Conservation (phyloP, 306 rosid genomes). For the Urtica urens region DNA sequence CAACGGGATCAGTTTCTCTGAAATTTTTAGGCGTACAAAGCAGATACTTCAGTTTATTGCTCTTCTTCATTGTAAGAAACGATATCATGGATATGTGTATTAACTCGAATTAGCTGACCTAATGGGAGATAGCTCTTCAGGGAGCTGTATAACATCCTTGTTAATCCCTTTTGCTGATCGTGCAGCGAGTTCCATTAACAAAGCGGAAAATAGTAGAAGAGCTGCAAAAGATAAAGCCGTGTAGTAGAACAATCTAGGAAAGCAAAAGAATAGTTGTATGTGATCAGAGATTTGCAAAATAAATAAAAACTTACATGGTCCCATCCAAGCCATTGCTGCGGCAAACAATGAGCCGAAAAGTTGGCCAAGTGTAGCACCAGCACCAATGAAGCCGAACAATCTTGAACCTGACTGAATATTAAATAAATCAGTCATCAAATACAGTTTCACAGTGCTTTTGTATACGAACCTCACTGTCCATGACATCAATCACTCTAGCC, state of each 20-base stretch:
- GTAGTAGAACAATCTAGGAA: conserved; percentile 4
- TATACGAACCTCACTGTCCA: conserved; percentile 70
- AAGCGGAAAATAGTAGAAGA: conserved; percentile 77
- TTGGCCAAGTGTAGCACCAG: conserved; percentile 99
- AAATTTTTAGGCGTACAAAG: background rate
- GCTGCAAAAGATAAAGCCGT: conserved; percentile 29
- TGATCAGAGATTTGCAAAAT: conserved; percentile 10
- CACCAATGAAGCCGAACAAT: conserved; percentile 94
- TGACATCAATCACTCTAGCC: conserved; percentile 91
- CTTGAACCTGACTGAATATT: conserved; percentile 98
- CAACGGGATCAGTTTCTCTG: conserved; percentile 44
- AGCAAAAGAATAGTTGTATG: conserved; percentile 1
- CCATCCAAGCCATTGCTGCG: conserved; percentile 82
- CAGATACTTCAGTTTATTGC: background rate
- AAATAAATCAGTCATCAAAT: conserved; percentile 23
- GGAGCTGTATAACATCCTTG: conserved; percentile 28
- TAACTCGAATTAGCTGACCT: conserved; percentile 60
- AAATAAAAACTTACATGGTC: conserved; percentile 57
- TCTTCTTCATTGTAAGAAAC: background rate
- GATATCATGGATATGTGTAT: too few relatives aligned
- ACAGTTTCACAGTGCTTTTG: conserved; percentile 5
- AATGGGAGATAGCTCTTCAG: conserved; percentile 54
- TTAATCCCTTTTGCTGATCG: conserved; percentile 74
- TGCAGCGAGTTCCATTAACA: conserved; percentile 90
- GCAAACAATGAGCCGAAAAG: conserved; percentile 89